These are phyloP conservation scores for Apiotrichum domesticum DNA, from an alignment of 1,284 basidiomycete species.

Conservation along the genomic window DNA sequence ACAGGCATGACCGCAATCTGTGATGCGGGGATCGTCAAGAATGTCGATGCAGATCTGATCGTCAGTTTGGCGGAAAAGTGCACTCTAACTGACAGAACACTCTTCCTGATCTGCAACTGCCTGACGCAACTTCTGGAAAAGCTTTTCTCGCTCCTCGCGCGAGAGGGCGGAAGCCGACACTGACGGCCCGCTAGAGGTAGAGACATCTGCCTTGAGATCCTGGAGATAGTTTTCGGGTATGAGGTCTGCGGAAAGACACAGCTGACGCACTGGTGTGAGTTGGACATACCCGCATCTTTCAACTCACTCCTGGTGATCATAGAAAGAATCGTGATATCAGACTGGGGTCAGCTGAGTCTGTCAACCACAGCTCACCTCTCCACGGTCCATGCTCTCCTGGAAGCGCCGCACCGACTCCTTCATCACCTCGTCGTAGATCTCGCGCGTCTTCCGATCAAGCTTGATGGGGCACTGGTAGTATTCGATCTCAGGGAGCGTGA, in stretches of 20 bases:
- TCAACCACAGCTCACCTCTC: slow-evolving; percentile 16
- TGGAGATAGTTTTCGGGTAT: slow-evolving; percentile 70
- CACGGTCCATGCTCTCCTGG: slow-evolving; percentile 53
- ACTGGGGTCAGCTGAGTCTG: slow-evolving; percentile 26
- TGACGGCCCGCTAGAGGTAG: slow-evolving; percentile 54
- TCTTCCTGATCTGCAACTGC: slow-evolving; percentile 77
- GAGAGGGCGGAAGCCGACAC: slow-evolving; percentile 21
- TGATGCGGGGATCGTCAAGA: slow-evolving; percentile 66
- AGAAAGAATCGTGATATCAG: slow-evolving; percentile 59
- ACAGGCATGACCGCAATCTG: slow-evolving; percentile 66
- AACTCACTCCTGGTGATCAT: slow-evolving; percentile 63
- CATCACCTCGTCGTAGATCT: slow-evolving; percentile 69
- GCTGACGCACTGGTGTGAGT: slow-evolving; percentile 59
- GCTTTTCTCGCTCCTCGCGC: slow-evolving; percentile 41
- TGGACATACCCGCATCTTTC: not conserved
- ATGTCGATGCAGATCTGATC: slow-evolving; percentile 63
- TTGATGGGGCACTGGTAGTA: slow-evolving; percentile 52
- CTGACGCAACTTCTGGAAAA: slow-evolving; percentile 61
- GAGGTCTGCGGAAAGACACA: slow-evolving; percentile 72
- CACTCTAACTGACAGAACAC: slow-evolving; percentile 49
- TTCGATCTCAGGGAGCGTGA: slow-evolving; percentile 66
- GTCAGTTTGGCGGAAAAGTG: not conserved
- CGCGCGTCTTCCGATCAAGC: slow-evolving; percentile 60
- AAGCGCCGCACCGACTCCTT: slow-evolving; percentile 59
- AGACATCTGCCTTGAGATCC: slow-evolving; percentile 50